Conservation (phyloP, 2,329 filamentous ascomycete genomes). For the Aspergillus luchuensis region DNA sequence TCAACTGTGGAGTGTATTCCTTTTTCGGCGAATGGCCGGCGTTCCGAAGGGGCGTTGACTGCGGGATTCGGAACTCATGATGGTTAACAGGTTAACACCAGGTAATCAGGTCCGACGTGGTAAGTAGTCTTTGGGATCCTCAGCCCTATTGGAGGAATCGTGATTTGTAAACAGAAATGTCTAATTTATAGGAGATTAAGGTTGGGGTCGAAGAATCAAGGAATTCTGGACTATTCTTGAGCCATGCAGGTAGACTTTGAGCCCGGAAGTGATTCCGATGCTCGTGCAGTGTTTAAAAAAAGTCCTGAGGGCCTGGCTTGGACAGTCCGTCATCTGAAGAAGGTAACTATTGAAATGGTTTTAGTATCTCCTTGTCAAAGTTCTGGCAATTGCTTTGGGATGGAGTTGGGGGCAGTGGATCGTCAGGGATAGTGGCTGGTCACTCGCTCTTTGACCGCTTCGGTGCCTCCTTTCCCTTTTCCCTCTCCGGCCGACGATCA, state of each 20-base stretch:
- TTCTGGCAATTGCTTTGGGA: too few species aligned
- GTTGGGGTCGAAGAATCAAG: not conserved
- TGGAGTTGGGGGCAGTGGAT: not conserved
- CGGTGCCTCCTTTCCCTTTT: not conserved
- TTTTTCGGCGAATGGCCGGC: not conserved
- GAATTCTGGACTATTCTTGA: not conserved
- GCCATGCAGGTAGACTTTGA: not conserved
- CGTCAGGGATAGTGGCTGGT: not conserved
- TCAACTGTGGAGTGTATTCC: too few species aligned
- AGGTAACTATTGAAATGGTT: not conserved
- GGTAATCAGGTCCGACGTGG: not conserved
- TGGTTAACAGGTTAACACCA: not conserved
- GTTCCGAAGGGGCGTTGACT: not conserved
- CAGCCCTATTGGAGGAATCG: not conserved
- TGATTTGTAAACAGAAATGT: not conserved
- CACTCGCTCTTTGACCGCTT: not conserved
- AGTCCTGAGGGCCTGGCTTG: not conserved
- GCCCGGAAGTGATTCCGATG: not conserved
- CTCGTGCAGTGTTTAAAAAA: not conserved
- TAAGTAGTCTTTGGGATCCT: not conserved
- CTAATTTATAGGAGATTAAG: not conserved
- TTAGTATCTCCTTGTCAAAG: too few species aligned
- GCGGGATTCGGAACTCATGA: not conserved
- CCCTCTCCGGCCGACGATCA: conserved; percentile 2
- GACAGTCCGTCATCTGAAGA: not conserved